Evolutionary conservation across 805 yeast genomes (phyloP), one percentile per base, ranked within the genome.

Genomic region (Saccharomycopsis babjevae): DNA sequence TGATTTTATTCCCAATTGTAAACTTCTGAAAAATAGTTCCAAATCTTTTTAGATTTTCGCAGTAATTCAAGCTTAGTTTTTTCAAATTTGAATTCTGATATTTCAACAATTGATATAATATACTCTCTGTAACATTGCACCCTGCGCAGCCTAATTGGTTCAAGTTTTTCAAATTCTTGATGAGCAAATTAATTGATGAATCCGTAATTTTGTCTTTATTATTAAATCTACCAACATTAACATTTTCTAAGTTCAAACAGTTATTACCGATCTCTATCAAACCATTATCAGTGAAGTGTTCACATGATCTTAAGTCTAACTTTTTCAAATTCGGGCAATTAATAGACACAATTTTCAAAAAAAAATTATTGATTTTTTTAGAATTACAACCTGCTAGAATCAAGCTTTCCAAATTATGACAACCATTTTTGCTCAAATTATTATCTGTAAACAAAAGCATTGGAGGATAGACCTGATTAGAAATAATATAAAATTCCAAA

Each of bases 121-220:
- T 78, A 52, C 83, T 77, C 73, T 92, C 97, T 7, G 88, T 82
- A 20, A 92, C 79, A 54, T 81, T 77, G 71, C 97, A 89, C 6
- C 98, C 98, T 0, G 97, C 97, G 22, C 90, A 74, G 0, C 97
- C 97, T 54, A 92, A 74, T 0, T 97, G 90, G 54, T 78, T 76
- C 55, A 86, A 76, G 22, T 73, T 70, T 28, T 71, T 69, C 59
- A 90, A 85, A 66, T 81, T 80, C 40, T 76, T 75, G 10, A 84
- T 80, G 32, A 91, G 72, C 15, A 79, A 78, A 15, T 80, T 74
- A 30, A 91, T 70, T 6, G 94, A 83, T 42, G 80, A 76, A 74
- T 89, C 93, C 0, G 96, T 85, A 56, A 92, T 82, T 36, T 80
- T 72, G 50, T 82, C 79, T 40, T 92, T 89, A 58, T 80, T 79